Evolutionary conservation across 2,329 filamentous ascomycete genomes (phyloP).

Genomic region (Pezicula neosporulosa): DNA sequence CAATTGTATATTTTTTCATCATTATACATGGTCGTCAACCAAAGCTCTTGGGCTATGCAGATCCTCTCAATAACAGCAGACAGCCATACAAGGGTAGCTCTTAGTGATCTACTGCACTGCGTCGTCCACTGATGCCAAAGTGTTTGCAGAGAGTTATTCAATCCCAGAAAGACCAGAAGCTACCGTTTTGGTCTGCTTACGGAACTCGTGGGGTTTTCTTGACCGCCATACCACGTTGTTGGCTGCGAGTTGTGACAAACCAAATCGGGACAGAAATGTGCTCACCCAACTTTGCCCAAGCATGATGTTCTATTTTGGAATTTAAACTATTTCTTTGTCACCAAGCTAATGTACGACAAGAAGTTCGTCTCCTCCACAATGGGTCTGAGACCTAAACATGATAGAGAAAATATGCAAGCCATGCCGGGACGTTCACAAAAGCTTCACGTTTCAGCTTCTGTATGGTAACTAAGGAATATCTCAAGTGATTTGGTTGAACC

Average conservation of each 20-base stretch:
- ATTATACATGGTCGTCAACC: too few species aligned
- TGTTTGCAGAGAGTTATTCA: not conserved
- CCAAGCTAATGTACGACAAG: not conserved
- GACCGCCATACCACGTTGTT: not conserved
- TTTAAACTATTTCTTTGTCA: not conserved
- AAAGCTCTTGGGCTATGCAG: too few species aligned
- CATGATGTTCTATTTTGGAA: not conserved
- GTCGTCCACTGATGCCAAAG: not conserved
- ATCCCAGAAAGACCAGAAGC: not conserved
- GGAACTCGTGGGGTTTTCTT: not conserved
- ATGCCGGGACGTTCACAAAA: not conserved
- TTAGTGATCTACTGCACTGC: too few species aligned
- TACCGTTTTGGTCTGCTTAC: not conserved
- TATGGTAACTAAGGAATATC: too few species aligned
- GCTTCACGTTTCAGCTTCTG: too few species aligned
- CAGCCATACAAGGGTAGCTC: too few species aligned
- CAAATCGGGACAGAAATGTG: not conserved
- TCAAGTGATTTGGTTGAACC: too few species aligned
- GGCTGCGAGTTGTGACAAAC: too few species aligned
- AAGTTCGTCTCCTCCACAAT: not conserved
- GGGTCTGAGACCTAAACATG: not conserved
- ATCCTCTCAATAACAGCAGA: too few species aligned
- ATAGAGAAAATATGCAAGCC: not conserved
- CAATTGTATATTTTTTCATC: too few species aligned
- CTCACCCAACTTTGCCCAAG: not conserved